Conservation (phyloP, 768 basidiomycete genomes). For the Boletus fagicola region DNA sequence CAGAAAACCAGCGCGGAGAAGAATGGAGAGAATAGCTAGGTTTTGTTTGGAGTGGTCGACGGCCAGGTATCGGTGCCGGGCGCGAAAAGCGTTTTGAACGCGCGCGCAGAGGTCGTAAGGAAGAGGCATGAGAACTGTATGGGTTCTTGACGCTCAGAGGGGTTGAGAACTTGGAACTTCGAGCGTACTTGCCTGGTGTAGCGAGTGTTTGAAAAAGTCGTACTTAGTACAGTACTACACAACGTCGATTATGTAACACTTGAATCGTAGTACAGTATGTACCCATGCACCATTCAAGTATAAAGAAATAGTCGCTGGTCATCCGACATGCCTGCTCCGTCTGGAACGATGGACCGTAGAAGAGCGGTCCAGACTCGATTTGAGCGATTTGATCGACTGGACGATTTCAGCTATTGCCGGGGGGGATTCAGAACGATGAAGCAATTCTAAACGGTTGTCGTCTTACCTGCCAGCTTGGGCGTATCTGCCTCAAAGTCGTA, state of each 20-base stretch:
- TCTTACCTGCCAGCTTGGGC: slow-evolving; percentile 71
- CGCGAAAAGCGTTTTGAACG: slow-evolving; percentile 88
- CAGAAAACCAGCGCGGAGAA: slow-evolving; percentile 88
- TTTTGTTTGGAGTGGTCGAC: slow-evolving; percentile 87
- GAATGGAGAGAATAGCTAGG: slow-evolving; percentile 87
- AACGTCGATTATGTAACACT: slow-evolving; percentile 15
- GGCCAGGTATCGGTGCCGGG: slow-evolving; percentile 73
- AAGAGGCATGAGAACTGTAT: slow-evolving; percentile 42
- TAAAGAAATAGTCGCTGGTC: slow-evolving; percentile 1
- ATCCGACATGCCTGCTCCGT: slow-evolving; percentile 59
- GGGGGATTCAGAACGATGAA: not conserved
- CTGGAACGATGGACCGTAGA: slow-evolving; percentile 61
- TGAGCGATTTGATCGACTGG: slow-evolving; percentile 64
- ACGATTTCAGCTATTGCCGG: slow-evolving; percentile 66
- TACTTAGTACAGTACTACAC: not conserved
- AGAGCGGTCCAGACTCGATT: slow-evolving; percentile 60
- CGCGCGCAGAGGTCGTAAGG: slow-evolving; percentile 89
- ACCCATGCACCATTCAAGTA: not conserved
- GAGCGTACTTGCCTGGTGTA: not conserved
- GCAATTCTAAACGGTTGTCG: not conserved
- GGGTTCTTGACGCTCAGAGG: not conserved
- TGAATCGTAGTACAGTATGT: not conserved
- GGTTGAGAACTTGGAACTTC: not conserved
- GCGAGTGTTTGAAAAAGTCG: not conserved
- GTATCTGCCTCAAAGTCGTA: slow-evolving; percentile 98